Conservation (phyloP, 2,329 filamentous ascomycete species). For the Dichotomopilus funicola region DNA sequence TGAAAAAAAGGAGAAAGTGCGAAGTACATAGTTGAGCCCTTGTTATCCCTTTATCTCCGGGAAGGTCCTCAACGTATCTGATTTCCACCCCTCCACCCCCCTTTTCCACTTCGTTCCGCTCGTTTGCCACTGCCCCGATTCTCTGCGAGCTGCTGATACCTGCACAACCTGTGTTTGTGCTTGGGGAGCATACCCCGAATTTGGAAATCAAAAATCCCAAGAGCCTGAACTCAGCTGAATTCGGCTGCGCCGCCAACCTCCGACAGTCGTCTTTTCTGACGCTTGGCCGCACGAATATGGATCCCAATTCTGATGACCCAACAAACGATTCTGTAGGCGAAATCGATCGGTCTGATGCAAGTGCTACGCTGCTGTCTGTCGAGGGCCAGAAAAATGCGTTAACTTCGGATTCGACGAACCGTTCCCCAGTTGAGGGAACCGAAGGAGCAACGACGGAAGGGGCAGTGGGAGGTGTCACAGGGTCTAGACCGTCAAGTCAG, state of each 20-base stretch:
- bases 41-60: no score
- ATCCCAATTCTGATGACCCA: neutral
- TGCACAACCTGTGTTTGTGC: neutral
- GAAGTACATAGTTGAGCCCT: neutral
- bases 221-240: no score
- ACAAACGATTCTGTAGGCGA: neutral
- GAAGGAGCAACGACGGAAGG: neutral
- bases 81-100: neutral
- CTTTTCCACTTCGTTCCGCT: neutral
- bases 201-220: neutral
- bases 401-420: neutral
- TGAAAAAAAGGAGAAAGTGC: neutral
- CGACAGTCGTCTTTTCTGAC: neutral
- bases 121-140: conserved; percentile 5
- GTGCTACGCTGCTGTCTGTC: neutral
- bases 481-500: neutral
- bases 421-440: neutral
- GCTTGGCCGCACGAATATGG: neutral
- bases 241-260: neutral
- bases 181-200: neutral
- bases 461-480: neutral
- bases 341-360: neutral
- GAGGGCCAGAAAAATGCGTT: neutral
- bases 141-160: neutral
- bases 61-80: neutral